These are phyloP conservation scores for Pinus tabuliformis DNA, from an alignment of 75 land plant species.

Conservation along the genomic window DNA sequence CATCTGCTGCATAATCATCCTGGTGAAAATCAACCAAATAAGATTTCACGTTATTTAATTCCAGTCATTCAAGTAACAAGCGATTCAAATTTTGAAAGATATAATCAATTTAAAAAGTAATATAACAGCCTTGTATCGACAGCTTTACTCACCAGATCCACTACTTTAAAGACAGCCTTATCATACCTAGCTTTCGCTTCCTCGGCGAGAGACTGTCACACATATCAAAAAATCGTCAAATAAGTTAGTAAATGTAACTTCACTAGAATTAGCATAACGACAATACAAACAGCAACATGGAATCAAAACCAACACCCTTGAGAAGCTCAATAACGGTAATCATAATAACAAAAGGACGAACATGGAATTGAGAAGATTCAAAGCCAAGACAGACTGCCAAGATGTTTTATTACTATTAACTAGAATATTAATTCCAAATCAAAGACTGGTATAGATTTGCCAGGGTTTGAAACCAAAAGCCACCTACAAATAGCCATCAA, in stretches of 20 bases:
- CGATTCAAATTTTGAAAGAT: not conserved
- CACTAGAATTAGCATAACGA: not conserved
- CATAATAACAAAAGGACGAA: not conserved
- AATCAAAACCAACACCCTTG: not conserved
- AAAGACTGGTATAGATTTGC: not conserved
- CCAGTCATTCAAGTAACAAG: not conserved
- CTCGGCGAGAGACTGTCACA: constrained; percentile 61
- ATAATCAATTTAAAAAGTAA: not conserved
- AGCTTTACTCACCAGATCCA: constrained; percentile 62
- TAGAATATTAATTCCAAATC: not conserved
- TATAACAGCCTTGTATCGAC: not conserved
- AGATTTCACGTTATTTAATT: not conserved
- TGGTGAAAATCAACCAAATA: constrained; percentile 15
- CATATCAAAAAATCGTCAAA: not conserved
- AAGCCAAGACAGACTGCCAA: not conserved
- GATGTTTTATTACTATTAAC: not conserved
- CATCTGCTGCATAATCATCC: constrained; percentile 96
- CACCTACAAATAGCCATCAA: not conserved
- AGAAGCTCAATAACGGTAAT: not conserved
- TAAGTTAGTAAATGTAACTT: not conserved
- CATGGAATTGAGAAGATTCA: not conserved
- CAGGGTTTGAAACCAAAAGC: not conserved
- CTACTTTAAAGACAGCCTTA: constrained; percentile 68
- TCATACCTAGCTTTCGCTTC: constrained; percentile 85
- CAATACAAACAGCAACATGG: not conserved